Conservation (phyloP, 108 stramenopile genomes). For the Bacterosira constricta region DNA sequence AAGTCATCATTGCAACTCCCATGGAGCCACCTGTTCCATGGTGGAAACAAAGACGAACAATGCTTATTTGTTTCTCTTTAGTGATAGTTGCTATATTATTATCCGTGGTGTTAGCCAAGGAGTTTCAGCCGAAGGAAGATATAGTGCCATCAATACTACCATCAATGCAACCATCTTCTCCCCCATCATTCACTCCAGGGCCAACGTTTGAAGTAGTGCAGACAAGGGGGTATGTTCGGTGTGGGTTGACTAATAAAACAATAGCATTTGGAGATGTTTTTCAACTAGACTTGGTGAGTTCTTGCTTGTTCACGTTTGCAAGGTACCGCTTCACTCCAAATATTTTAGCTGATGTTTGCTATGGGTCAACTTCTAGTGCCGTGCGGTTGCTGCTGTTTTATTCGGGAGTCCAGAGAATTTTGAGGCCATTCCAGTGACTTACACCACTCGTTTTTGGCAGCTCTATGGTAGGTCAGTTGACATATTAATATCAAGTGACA, state of each 20-base stretch:
- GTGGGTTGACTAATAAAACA: conserved; percentile 7
- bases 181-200: conserved; percentile 6
- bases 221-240: conserved; percentile 9
- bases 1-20: too few relatives aligned
- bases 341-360: background rate
- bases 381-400: conserved; percentile 22
- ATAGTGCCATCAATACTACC: too few relatives aligned
- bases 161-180: background rate
- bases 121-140: too few relatives aligned
- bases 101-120: too few relatives aligned
- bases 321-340: background rate
- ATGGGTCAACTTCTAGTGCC: background rate
- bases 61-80: too few relatives aligned
- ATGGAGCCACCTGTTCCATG: too few relatives aligned
- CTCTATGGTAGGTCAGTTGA: conserved; percentile 2
- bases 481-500: background rate
- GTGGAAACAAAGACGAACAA: too few relatives aligned
- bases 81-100: too few relatives aligned
- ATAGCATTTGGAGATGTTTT: background rate
- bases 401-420: conserved; percentile 12
- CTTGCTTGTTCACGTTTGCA: background rate
- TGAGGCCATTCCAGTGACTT: background rate
- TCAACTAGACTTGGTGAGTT: background rate
- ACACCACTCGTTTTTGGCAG: background rate
- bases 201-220: conserved; percentile 16